Conservation (phyloP, 192 early-diverging fungal genomes). For the Backusella westeae region DNA sequence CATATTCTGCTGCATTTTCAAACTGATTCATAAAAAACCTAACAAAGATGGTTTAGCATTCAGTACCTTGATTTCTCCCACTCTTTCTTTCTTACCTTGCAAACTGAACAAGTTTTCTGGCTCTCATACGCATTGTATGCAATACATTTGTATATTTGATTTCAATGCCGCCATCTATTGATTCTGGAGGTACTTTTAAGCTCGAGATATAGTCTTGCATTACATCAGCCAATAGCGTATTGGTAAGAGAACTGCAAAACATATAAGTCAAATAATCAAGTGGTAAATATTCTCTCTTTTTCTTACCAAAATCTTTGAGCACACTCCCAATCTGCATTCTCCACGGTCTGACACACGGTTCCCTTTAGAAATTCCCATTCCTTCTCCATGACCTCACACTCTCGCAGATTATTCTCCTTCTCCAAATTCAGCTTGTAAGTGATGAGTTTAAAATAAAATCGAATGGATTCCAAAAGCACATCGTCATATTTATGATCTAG, state of each 20-base stretch:
- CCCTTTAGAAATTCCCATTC: constrained; percentile 81
- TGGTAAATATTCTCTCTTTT: neutral
- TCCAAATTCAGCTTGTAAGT: constrained; percentile 66
- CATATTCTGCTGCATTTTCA: constrained; percentile 78
- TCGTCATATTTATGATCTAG: constrained; percentile 56
- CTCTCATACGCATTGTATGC: constrained; percentile 62
- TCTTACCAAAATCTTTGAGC: constrained; percentile 71
- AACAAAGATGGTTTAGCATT: neutral
- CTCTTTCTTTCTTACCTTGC: constrained; percentile 42
- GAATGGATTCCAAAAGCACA: constrained; percentile 67
- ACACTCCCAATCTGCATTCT: constrained; percentile 71
- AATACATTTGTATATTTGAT: constrained; percentile 59
- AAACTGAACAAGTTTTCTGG: constrained; percentile 62
- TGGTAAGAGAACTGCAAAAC: constrained; percentile 44
- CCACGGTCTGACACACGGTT: constrained; percentile 63
- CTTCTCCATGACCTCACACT: constrained; percentile 77
- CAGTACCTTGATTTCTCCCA: neutral
- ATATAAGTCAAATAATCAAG: neutral
- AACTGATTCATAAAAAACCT: constrained; percentile 55
- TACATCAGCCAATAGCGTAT: constrained; percentile 44
- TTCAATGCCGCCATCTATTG: constrained; percentile 39
- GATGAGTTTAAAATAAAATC: constrained; percentile 77
- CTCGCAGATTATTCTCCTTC: constrained; percentile 57
- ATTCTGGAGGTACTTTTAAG: constrained; percentile 36
- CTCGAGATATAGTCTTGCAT: constrained; percentile 47